These are phyloP conservation scores for Stentor coeruleus DNA, from an alignment of 73 alveolate genomes.

Conservation along the genomic window DNA sequence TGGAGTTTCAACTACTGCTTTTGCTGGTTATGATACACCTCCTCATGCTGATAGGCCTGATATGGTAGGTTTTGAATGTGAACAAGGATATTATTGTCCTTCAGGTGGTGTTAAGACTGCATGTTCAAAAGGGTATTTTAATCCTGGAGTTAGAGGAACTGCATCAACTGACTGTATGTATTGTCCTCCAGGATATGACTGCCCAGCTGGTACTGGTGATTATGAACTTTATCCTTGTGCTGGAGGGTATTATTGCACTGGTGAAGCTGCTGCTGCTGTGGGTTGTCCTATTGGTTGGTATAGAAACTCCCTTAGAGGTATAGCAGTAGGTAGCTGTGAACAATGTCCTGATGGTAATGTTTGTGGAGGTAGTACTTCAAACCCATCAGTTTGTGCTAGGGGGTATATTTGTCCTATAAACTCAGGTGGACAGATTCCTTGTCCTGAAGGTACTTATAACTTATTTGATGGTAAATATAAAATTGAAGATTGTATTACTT, in stretches of 20 bases:
- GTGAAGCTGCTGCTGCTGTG: conserved; percentile 34
- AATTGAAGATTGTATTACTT: conserved; percentile 19
- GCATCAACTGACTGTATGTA: conserved; percentile 29
- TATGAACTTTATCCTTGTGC: conserved; percentile 13
- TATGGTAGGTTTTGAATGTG: conserved; percentile 35
- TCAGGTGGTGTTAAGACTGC: conserved; percentile 29
- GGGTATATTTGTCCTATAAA: conserved; percentile 49
- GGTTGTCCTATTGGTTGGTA: conserved; percentile 60
- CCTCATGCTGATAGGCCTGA: conserved; percentile 41
- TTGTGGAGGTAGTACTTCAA: conserved; percentile 50
- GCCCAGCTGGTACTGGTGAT: conserved; percentile 55
- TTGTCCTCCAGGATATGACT: conserved; percentile 66
- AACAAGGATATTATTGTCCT: conserved; percentile 46
- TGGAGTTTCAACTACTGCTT: background rate
- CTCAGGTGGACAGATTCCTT: conserved; percentile 20
- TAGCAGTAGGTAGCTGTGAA: conserved; percentile 26
- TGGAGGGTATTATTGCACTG: conserved; percentile 36
- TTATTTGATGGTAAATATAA: conserved; percentile 33
- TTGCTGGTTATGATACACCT: conserved; percentile 24
- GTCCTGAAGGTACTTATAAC: conserved; percentile 44
- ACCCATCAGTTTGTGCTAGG: conserved; percentile 34
- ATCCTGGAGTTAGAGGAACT: conserved; percentile 26
- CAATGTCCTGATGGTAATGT: conserved; percentile 57
- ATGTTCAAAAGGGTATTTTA: conserved; percentile 34
- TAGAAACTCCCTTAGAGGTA: background rate